Evolutionary conservation across 2,329 filamentous ascomycete genomes (phyloP).

Genomic region (Aspergillus pseudotamarii): DNA sequence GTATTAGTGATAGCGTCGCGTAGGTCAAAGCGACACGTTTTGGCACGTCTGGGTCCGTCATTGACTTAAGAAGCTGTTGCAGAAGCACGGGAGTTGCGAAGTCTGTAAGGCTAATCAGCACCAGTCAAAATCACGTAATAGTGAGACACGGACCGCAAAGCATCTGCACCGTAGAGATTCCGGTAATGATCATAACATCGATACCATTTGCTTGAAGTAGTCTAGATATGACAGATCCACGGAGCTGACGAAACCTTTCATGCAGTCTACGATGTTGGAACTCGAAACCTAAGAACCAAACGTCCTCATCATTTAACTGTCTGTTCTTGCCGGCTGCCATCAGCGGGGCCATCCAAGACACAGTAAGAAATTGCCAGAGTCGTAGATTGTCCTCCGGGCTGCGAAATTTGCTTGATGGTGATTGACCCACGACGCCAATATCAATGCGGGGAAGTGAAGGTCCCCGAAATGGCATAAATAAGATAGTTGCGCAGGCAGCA

Average conservation of each 20-base stretch:
- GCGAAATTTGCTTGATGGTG: conserved; percentile 63
- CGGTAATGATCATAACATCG: conserved; percentile 70
- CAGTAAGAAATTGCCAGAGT: conserved; percentile 80
- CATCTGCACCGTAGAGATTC: conserved; percentile 66
- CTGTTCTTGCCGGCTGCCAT: conserved; percentile 65
- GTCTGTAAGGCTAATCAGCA: conserved; percentile 41
- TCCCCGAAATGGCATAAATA: conserved; percentile 72
- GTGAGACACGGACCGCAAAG: conserved; percentile 48
- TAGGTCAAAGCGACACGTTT: conserved; percentile 65
- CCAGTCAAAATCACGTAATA: not conserved
- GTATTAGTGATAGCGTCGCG: conserved; percentile 62
- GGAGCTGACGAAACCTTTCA: conserved; percentile 70
- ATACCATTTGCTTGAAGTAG: conserved; percentile 76
- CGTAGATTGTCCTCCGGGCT: conserved; percentile 78
- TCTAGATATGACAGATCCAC: conserved; percentile 71
- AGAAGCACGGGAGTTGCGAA: conserved; percentile 68
- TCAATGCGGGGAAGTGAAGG: conserved; percentile 55
- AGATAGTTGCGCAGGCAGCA: conserved; percentile 55
- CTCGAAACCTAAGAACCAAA: conserved; percentile 78
- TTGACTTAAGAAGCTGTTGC: conserved; percentile 70
- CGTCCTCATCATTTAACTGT: conserved; percentile 75
- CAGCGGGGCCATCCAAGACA: conserved; percentile 79
- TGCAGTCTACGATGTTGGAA: conserved; percentile 81
- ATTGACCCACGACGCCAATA: conserved; percentile 61
- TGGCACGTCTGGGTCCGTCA: conserved; percentile 57